Evolutionary conservation across 768 basidiomycete species (phyloP), one percentile per base, ranked within the genome.

Genomic region (Coprinopsis cinerea): DNA sequence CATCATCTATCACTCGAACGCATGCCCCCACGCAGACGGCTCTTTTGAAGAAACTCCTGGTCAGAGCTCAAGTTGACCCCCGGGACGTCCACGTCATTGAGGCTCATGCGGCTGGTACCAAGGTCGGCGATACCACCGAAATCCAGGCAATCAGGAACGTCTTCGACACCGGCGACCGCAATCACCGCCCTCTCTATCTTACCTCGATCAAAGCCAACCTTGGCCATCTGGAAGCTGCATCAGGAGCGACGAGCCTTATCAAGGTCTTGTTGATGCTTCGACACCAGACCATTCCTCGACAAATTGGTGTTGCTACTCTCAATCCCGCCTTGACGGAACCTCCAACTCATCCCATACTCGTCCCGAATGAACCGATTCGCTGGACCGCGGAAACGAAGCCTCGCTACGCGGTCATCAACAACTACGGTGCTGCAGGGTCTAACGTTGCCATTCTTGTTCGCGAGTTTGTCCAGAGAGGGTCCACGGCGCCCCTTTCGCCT

Each of bases 371-470:
- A 13, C 54, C 67, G 0, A 51, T 57, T 1, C 55, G 65, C 2
- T 88, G 85, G 85, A 22, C n/a, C 57, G 62, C 7, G 58, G 59
- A 2, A 55, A 53, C 6, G 65, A 69, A 4, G 25, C 65, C 71
- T 11, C 72, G 83, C 5, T 52, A 79, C 5, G 83, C 82, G 1
- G 55, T 88, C 22, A 65, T 89, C 48, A 87, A 85, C 56, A 88
- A 86, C 55, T 89, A 85, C 55, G 87, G 87, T 17, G 85, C 85
- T 0, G 73, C 85, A 20, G 86, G 86, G 0, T 85, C 84, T 6
- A 88, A 88, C 52, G 72, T 76, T 2, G 77, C 82, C 0, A 56
- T 86, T 11, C 41, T 88, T 5, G 55, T 88, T 2, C 81, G 87
- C 54, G 84, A 86, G 55, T 18, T 71, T 53, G 10, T 62, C 25